phyloP scores from a whole-genome alignment of 257 asterid genomes.

The Handroanthus guayacan region DNA sequence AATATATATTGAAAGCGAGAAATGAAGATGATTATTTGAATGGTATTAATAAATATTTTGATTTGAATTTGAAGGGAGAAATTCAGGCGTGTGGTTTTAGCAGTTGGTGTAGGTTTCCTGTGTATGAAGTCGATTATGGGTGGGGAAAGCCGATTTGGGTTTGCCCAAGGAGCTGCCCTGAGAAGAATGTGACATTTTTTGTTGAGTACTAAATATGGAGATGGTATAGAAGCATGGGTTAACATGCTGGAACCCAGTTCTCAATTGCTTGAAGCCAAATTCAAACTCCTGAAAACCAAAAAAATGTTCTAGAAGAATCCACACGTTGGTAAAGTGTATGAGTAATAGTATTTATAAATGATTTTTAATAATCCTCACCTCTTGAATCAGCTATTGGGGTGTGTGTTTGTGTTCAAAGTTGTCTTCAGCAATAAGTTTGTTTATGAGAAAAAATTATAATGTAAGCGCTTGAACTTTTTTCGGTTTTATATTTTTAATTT shows the following conservation, averaged over 20 bases:
- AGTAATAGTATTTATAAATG: too few species aligned
- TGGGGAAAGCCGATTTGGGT: slow-evolving; percentile 23
- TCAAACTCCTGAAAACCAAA: neutral
- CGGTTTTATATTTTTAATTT: too few species aligned
- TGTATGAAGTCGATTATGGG: slow-evolving; percentile 13
- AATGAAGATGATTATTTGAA: neutral
- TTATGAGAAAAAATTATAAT: too few species aligned
- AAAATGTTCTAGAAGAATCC: neutral
- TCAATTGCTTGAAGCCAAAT: neutral
- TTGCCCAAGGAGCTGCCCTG: slow-evolving; percentile 9
- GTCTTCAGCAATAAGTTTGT: too few species aligned
- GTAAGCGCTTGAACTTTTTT: too few species aligned
- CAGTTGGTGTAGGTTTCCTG: slow-evolving; percentile 22
- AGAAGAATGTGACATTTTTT: neutral
- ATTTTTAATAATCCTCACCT: too few species aligned
- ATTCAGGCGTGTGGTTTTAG: neutral
- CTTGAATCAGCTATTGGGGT: too few species aligned
- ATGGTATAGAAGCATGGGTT: slow-evolving; percentile 3
- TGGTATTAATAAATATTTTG: neutral
- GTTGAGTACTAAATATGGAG: slow-evolving; percentile 6
- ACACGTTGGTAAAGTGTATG: too few species aligned
- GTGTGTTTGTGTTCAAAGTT: too few species aligned
- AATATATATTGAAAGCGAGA: neutral
- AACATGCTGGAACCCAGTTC: neutral
- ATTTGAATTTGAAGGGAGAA: neutral